A percentile compares a stretch with the other conserved stretches of the same genome.
These are phyloP conservation scores for Leucosporidium yakuticum DNA, from an alignment of 768 basidiomycete genomes.

Conservation along the genomic window DNA sequence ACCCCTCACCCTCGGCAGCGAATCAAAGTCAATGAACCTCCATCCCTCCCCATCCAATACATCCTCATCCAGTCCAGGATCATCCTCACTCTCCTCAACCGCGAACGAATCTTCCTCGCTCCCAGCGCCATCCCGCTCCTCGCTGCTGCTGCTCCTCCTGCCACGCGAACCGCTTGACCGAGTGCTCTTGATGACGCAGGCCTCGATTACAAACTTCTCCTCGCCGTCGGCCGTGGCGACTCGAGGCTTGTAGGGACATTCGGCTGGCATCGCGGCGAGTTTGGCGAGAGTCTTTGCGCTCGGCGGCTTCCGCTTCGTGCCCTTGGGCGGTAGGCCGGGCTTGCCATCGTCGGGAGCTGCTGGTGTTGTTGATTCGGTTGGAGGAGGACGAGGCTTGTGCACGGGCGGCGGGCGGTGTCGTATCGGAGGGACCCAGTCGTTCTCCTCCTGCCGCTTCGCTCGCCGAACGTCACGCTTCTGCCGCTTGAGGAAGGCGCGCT, in stretches of 20 bases:
- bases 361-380: not conserved
- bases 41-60: not conserved
- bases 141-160: no score
- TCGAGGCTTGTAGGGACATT: conserved; percentile 5
- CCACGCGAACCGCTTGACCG: not conserved
- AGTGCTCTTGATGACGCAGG: conserved; percentile 1
- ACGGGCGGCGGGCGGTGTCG: not conserved
- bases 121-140: not conserved
- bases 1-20: not conserved
- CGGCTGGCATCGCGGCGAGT: not conserved
- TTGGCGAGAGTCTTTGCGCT: not conserved
- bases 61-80: not conserved
- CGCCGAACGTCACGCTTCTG: conserved; percentile 27
- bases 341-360: not conserved
- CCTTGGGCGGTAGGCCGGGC: not conserved
- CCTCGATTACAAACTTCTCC: conserved; percentile 18
- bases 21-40: conserved; percentile 9
- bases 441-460: not conserved
- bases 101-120: not conserved
- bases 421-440: not conserved
- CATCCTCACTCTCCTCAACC: not conserved
- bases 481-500: conserved; percentile 22
- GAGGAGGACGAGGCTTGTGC: not conserved
- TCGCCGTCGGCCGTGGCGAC: conserved; percentile 13
- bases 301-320: not conserved